Conservation (phyloP, 73 alveolate genomes). For the Paramecium sexaurelia region DNA sequence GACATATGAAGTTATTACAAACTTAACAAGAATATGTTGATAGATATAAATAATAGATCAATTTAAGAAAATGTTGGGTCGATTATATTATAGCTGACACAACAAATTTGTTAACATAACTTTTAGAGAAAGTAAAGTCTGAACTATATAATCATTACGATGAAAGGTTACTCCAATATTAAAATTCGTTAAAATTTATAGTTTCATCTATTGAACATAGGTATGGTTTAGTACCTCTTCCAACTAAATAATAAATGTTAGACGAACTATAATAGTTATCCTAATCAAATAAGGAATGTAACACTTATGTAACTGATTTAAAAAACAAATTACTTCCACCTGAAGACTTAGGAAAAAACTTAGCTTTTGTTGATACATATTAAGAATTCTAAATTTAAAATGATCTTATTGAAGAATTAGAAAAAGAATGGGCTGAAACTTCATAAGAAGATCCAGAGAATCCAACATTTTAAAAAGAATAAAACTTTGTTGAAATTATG, state of each 20-base stretch:
- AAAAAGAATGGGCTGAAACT: conserved; percentile 17
- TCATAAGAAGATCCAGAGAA: not conserved
- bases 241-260: conserved; percentile 1
- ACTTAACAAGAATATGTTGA: not conserved
- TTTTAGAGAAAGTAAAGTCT: not conserved
- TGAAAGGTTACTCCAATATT: not conserved
- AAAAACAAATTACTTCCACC: conserved; percentile 25
- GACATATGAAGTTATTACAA: conserved; percentile 4
- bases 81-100: not conserved
- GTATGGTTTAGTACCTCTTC: not conserved
- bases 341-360: conserved; percentile 4
- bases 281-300: not conserved
- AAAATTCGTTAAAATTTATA: not conserved
- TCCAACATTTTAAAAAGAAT: not conserved
- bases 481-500: not conserved
- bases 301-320: not conserved
- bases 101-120: not conserved
- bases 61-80: not conserved
- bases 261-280: not conserved
- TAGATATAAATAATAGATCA: not conserved
- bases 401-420: conserved; percentile 10
- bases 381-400: not conserved
- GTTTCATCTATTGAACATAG: conserved; percentile 2
- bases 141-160: not conserved
- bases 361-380: conserved; percentile 9